A percentile compares a stretch with the other conserved stretches of the same genome.
Evolutionary conservation across 805 yeast genomes (phyloP).

Genomic region (Pichia phayaonensis): DNA sequence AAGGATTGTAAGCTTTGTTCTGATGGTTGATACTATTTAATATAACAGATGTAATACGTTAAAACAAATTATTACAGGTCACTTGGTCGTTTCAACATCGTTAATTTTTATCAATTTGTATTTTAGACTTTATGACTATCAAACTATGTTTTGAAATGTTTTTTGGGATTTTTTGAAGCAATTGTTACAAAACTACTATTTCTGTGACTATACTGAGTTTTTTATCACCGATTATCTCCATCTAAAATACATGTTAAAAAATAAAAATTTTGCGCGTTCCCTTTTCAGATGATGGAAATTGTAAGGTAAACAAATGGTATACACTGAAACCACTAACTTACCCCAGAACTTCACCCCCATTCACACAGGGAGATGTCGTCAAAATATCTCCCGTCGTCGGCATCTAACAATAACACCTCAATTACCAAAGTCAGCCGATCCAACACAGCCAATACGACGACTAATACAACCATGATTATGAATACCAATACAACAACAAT

Average conservation of each 20-base stretch:
- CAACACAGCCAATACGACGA: neutral
- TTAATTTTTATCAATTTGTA: no score
- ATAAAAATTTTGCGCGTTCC: neutral
- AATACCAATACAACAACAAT: neutral
- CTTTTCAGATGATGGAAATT: neutral
- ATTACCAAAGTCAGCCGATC: neutral
- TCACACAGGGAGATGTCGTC: neutral
- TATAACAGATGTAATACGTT: no score
- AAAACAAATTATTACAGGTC: no score
- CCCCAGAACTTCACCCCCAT: neutral
- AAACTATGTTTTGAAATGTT: no score
- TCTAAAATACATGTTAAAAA: neutral
- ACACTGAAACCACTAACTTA: neutral
- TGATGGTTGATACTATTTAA: no score
- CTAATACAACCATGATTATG: neutral
- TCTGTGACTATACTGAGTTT: no score
- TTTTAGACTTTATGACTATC: no score
- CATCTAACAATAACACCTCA: slow-evolving; percentile 5
- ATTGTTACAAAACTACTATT: no score
- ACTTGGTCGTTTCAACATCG: no score
- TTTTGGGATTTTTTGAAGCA: no score
- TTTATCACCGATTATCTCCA: neutral
- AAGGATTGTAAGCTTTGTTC: no score
- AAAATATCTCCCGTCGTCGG: slow-evolving; percentile 5
- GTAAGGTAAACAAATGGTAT: neutral